Evolutionary conservation across 495 filamentous ascomycete species (phyloP), one percentile per base, ranked within the genome.

Genomic region (Choiromyces venosus): DNA sequence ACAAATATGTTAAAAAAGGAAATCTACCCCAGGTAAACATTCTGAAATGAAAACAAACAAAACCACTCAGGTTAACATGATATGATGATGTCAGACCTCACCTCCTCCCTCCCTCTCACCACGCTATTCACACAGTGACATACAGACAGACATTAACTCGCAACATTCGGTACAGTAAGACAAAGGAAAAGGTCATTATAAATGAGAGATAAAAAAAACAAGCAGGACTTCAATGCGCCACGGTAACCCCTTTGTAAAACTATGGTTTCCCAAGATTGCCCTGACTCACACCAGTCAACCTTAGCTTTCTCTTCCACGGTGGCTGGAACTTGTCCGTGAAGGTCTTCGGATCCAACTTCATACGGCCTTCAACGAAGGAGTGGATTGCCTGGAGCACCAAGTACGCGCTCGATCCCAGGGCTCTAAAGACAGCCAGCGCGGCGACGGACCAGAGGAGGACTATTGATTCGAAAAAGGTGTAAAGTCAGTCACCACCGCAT

Each of bases 371-470:
- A 16, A 94, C 92, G 42, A 96, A 85, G 82, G 89, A 90, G 78
- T 96, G 92, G 35, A 99, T 83, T 6, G 91, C 84, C 80, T 94
- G 92, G 69, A 98, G 87, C 21, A 97, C 83, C 0, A 91, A 89
- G 81, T 94, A 99, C 0, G 91, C 87, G 16, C 89, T 89, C n/a
- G 86, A 89, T 0, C 95, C 96, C 3, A 97, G 72, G 0, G 91
- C 92, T 71, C 96, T 86, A 83, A 98, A 94, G 10, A 92, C 83
- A 9, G 96, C 95, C 71, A 99, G 83, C 1, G 86, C 87, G 0
- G 95, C 96, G 19, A 99, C 96, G 38, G 88, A 83, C 96, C 96
- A 99, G 8, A 99, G 86, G 78, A 98, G 91, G 79, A 97, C 79
- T 81, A 74, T 46, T 5, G 7, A 68, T 37, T 14, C 16, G 12